Percentiles rank a stretch among this genome's conserved stretches.
Evolutionary conservation across 805 yeast genomes (phyloP).

Genomic region (Suhomyces faveliae): DNA sequence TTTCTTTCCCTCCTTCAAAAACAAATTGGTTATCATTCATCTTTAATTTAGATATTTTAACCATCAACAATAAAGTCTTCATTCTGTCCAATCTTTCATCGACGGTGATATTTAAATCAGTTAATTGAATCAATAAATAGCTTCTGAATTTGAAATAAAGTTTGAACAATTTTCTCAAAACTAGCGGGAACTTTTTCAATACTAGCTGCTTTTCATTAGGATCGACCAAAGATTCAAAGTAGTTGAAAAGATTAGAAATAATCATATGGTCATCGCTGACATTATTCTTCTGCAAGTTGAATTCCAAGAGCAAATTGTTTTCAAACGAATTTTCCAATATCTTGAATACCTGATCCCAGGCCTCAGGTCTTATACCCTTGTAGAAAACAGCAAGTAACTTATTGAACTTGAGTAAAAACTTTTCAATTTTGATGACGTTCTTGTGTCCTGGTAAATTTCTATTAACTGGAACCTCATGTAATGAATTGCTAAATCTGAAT

Average conservation of each 20-base stretch:
- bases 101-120: slow-evolving; percentile 56
- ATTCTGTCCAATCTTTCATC: slow-evolving; percentile 66
- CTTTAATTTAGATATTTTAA: slow-evolving; percentile 63
- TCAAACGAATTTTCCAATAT: slow-evolving; percentile 67
- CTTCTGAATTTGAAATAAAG: slow-evolving; percentile 66
- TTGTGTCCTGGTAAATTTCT: slow-evolving; percentile 45
- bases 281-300: slow-evolving; percentile 40
- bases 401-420: slow-evolving; percentile 65
- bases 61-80: slow-evolving; percentile 62
- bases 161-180: slow-evolving; percentile 63
- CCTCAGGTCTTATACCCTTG: slow-evolving; percentile 55
- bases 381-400: slow-evolving; percentile 57
- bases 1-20: slow-evolving; percentile 34
- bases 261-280: slow-evolving; percentile 55
- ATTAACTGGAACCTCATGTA: slow-evolving; percentile 48
- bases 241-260: slow-evolving; percentile 66
- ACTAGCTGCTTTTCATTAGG: slow-evolving; percentile 38
- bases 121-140: slow-evolving; percentile 62
- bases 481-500: slow-evolving; percentile 40
- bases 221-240: slow-evolving; percentile 61
- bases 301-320: slow-evolving; percentile 56
- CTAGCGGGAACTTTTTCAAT: slow-evolving; percentile 57
- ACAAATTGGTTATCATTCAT: slow-evolving; percentile 52
- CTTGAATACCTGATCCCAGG: slow-evolving; percentile 79
- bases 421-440: slow-evolving; percentile 51